These are phyloP conservation scores for Phialemonium atrogriseum DNA, from an alignment of 2,329 filamentous ascomycete species.

Conservation along the genomic window DNA sequence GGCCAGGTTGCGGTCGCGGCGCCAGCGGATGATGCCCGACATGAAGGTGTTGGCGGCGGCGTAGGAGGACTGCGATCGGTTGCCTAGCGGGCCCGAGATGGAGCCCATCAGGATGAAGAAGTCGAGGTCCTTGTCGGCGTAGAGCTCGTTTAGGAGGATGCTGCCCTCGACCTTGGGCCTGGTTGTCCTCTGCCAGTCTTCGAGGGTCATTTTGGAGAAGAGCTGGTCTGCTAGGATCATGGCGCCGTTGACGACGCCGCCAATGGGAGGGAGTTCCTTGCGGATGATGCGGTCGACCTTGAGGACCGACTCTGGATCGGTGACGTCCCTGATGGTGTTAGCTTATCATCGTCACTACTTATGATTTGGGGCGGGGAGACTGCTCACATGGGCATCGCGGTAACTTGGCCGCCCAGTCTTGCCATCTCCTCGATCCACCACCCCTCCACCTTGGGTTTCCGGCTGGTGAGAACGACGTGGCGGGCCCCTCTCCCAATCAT, in stretches of 20 bases:
- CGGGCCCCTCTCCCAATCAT: constrained; percentile 29
- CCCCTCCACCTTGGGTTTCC: constrained; percentile 24
- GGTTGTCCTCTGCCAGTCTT: constrained; percentile 10
- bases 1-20: constrained; percentile 3
- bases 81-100: background rate
- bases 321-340: constrained; percentile 16
- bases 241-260: constrained; percentile 9
- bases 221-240: constrained; percentile 8
- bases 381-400: constrained; percentile 1
- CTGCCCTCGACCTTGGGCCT: constrained; percentile 19
- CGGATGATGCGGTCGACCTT: constrained; percentile 5
- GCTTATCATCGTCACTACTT: no score
- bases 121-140: no score
- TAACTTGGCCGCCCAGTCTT: background rate
- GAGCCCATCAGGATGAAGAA: constrained; percentile 4
- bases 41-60: constrained; percentile 1
- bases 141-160: constrained; percentile 14
- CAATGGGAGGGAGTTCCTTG: constrained; percentile 3
- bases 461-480: constrained; percentile 28
- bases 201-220: constrained; percentile 6
- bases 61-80: constrained; percentile 3
- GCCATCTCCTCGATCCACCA: constrained; percentile 15
- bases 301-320: constrained; percentile 10
- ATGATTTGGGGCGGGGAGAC: no score
- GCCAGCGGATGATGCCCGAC: no score